Percentiles rank a stretch among this genome's conserved stretches.
Conservation (phyloP, 257 asterid genomes). For the Scutellaria baicalensis region DNA sequence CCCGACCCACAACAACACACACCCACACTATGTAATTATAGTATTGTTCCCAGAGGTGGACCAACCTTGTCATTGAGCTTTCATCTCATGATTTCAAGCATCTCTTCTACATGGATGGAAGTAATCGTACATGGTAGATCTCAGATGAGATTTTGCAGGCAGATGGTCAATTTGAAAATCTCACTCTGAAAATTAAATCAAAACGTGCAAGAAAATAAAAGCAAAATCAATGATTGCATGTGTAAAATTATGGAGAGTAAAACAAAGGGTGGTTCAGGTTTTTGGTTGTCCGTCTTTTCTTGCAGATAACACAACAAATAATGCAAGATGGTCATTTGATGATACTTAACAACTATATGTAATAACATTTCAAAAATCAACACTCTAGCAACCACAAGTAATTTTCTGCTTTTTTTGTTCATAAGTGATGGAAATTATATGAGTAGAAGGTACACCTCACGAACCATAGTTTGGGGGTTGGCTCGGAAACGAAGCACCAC, state of each 20-base stretch:
- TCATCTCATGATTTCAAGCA: background rate
- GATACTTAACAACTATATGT: background rate
- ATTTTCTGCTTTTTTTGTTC: background rate
- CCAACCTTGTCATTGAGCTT: background rate
- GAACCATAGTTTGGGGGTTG: slow-evolving; percentile 38
- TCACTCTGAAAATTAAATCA: background rate
- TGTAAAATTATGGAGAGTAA: background rate
- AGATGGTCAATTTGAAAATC: background rate
- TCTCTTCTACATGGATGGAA: background rate
- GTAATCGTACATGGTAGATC: background rate
- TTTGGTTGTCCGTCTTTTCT: background rate
- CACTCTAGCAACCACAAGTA: background rate
- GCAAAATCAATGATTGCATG: background rate
- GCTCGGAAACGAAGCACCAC: slow-evolving; percentile 30
- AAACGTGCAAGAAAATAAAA: background rate
- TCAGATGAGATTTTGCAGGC: background rate
- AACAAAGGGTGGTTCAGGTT: background rate
- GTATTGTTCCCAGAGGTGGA: background rate
- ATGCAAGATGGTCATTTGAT: background rate
- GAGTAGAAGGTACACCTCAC: slow-evolving; percentile 12
- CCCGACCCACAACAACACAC: slow-evolving; percentile 7
- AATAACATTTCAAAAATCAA: background rate
- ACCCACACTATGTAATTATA: slow-evolving; percentile 7
- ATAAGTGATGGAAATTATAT: background rate
- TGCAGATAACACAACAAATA: background rate